Evolutionary conservation across 208 protist species (phyloP), one percentile per base, ranked within the genome.

Genomic region (Acanthamoeba triangularis): DNA sequence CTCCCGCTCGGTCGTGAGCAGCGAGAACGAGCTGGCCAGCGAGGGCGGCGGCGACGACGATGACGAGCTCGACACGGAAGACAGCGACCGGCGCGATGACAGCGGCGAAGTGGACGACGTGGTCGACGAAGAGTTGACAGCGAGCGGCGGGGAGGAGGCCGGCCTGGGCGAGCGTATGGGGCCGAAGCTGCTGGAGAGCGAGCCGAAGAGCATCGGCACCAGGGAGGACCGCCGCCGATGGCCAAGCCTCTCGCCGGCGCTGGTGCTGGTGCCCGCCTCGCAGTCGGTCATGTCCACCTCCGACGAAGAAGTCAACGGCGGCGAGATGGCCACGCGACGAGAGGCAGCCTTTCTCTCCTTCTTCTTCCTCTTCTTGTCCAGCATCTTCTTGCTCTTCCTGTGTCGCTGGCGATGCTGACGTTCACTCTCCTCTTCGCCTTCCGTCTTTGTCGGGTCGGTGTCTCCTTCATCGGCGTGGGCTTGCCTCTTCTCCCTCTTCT

Each of bases 401-500:
- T 78, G 69, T 14, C 23, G 35, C 69, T 56, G 10, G 52, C 16
- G 52, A 56, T 13, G 52, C 52, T 13, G 52, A 20, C 16, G 52
- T 13, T 13, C 10, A 2, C 2, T 56, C 14, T 56, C 16, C 52
- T 56, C 52, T 20, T 56, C 52, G 52, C 41, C 41, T 44, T 74
- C 33, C 33, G 13, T 35, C 33, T 74, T 35, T 30, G 65, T 23
- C 33, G n/a, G 65, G 20, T 35, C 65, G 65, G 25, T 74, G 14
- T 74, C 65, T 30, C 65, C 65, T 74, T 74, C 65, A 23, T 35
- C 20, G 65, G n/a, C 65, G 65, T 74, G 65, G 65, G 65, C 65
- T 35, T 23, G 10, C 33, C 23, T 35, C 65, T 35, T 74, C 65
- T 74, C 65, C 65, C 6, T 67, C 61, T 65, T 65, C 59, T 65